Evolutionary conservation across 1,139 yeast genomes (phyloP).

Genomic region (Candida sojae): DNA sequence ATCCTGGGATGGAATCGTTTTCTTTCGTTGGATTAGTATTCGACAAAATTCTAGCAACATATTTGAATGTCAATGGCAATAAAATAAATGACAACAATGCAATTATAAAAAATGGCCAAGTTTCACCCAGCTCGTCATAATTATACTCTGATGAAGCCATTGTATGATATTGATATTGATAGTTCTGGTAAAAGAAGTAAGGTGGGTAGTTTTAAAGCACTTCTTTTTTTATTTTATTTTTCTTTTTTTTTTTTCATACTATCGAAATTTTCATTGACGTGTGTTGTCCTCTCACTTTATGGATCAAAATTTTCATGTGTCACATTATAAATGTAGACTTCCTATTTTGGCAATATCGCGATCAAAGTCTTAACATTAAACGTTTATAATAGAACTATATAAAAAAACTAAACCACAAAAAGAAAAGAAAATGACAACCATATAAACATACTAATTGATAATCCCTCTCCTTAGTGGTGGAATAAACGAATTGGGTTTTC

Average conservation of each 20-base stretch:
- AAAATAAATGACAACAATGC: constrained; percentile 65
- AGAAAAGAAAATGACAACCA: not conserved
- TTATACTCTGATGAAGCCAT: constrained; percentile 51
- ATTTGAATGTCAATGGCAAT: constrained; percentile 65
- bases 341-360: not conserved
- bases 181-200: not conserved
- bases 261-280: constrained; percentile 2
- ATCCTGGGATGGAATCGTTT: constrained; percentile 31
- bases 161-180: not conserved
- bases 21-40: constrained; percentile 23
- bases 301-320: not conserved
- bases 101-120: constrained; percentile 92
- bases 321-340: not conserved
- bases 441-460: constrained; percentile 1
- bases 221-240: not conserved
- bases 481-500: constrained; percentile 96
- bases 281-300: constrained; percentile 2
- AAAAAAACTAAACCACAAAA: not conserved
- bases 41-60: constrained; percentile 31
- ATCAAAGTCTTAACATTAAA: not conserved
- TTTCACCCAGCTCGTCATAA: constrained; percentile 89
- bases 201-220: not conserved
- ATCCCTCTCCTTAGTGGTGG: constrained; percentile 66
- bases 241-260: not conserved
- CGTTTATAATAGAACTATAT: not conserved